phyloP scores from a whole-genome alignment of 2,329 filamentous ascomycete species.

The Magnaporthiopsis incrustans region DNA sequence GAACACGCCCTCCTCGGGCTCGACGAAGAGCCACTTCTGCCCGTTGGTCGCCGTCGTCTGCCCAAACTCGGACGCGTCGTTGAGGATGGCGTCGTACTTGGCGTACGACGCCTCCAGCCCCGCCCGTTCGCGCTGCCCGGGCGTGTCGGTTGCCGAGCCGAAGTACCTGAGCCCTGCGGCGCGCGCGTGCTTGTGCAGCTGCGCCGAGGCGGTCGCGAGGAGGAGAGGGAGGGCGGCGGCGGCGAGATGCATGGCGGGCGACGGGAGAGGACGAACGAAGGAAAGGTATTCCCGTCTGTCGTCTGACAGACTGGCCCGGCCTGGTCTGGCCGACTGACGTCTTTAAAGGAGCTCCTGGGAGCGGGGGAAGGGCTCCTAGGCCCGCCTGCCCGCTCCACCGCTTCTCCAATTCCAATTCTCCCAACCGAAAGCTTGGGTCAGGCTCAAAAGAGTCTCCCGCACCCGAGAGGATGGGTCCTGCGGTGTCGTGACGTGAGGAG shows the following conservation, averaged over 20 bases:
- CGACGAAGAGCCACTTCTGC: slow-evolving; percentile 38
- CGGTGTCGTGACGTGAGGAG: too few relatives aligned
- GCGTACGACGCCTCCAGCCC: slow-evolving; percentile 25
- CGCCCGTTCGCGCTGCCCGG: slow-evolving; percentile 23
- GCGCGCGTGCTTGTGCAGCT: slow-evolving; percentile 33
- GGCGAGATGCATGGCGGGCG: slow-evolving; percentile 1
- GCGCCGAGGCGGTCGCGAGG: slow-evolving; percentile 12
- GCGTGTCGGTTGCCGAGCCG: slow-evolving; percentile 47
- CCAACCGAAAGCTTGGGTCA: too few relatives aligned
- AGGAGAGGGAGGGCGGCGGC: not conserved
- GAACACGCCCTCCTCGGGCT: slow-evolving; percentile 30
- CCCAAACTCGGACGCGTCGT: slow-evolving; percentile 41
- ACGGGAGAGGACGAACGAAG: too few relatives aligned
- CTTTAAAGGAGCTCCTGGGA: too few relatives aligned
- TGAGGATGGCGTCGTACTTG: slow-evolving; percentile 38
- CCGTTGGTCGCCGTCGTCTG: slow-evolving; percentile 33
- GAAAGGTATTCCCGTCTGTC: too few relatives aligned
- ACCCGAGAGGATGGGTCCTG: too few relatives aligned
- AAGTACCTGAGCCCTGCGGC: slow-evolving; percentile 42
- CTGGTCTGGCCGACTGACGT: too few relatives aligned
- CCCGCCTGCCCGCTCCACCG: too few relatives aligned
- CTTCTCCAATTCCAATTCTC: too few relatives aligned
- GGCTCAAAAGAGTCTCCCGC: too few relatives aligned
- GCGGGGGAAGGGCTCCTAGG: too few relatives aligned
- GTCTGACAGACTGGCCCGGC: too few relatives aligned